Percentiles rank a stretch among this genome's conserved stretches.
These are phyloP conservation scores for Adansonia grandidieri DNA, from an alignment of 441 rosid genomes.

Conservation along the genomic window DNA sequence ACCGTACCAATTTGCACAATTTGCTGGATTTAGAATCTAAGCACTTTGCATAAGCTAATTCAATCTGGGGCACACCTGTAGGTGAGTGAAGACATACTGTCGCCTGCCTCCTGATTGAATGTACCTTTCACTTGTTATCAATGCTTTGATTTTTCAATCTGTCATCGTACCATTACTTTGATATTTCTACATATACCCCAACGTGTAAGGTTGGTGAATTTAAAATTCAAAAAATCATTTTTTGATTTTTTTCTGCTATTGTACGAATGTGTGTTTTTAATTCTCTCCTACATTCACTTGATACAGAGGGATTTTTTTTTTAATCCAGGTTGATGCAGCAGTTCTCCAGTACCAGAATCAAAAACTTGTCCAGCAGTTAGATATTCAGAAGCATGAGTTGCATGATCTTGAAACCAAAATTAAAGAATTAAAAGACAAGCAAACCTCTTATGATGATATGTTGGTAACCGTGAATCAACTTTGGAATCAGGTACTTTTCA, in stretches of 20 bases:
- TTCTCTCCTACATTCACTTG: constrained; percentile 6
- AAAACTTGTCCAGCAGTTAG: constrained; percentile 79
- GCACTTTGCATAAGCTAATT: constrained; percentile 5
- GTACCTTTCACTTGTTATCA: constrained; percentile 7
- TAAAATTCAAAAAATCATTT: neutral
- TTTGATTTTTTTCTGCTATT: neutral
- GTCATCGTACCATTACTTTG: neutral
- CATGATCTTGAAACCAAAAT: constrained; percentile 69
- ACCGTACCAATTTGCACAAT: neutral
- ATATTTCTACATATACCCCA: neutral
- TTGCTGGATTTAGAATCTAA: neutral
- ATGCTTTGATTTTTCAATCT: neutral
- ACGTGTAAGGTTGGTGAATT: constrained; percentile 1
- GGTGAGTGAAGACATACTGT: neutral
- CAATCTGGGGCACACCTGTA: neutral
- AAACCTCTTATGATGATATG: constrained; percentile 64
- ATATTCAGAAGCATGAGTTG: constrained; percentile 69
- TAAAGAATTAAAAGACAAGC: constrained; percentile 54
- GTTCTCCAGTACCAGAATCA: constrained; percentile 87
- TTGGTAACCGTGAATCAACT: constrained; percentile 64
- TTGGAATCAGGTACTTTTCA: constrained; percentile 75
- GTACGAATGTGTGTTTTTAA: neutral
- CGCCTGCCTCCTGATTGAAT: neutral
- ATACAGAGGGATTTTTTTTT: neutral
- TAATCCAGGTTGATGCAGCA: constrained; percentile 68